These are phyloP conservation scores for Arthrobotrys pseudoclavata DNA, from an alignment of 2,329 filamentous ascomycete genomes.

Conservation along the genomic window DNA sequence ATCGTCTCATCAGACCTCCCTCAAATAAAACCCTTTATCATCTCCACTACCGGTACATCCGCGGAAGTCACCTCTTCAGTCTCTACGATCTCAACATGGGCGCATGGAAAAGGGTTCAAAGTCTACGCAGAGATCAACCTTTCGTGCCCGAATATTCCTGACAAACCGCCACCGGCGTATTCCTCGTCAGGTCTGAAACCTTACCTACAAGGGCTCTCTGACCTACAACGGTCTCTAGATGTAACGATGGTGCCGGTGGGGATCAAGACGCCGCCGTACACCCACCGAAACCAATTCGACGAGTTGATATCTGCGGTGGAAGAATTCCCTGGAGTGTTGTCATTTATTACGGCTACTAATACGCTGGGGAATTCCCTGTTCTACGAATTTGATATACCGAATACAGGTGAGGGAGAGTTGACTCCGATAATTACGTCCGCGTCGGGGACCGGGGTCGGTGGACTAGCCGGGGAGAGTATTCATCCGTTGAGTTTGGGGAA, in stretches of 20 bases:
- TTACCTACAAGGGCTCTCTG: conserved; percentile 72
- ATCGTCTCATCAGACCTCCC: conserved; percentile 65
- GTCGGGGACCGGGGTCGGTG: conserved; percentile 74
- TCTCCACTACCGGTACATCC: conserved; percentile 78
- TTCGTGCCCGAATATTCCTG: conserved; percentile 81
- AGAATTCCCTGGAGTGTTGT: conserved; percentile 65
- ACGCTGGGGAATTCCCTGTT: conserved; percentile 79
- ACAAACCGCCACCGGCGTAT: conserved; percentile 79
- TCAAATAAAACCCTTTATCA: conserved; percentile 73
- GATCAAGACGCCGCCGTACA: conserved; percentile 83
- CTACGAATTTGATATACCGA: conserved; percentile 64
- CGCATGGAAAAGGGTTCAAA: conserved; percentile 68
- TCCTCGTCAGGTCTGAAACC: conserved; percentile 69
- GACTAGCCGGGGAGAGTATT: conserved; percentile 78
- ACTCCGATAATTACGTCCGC: conserved; percentile 70
- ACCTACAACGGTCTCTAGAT: conserved; percentile 56
- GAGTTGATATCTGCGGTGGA: conserved; percentile 71
- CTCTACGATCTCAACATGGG: conserved; percentile 67
- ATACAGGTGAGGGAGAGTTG: conserved; percentile 35
- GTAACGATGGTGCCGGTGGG: conserved; percentile 70
- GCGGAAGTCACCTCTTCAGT: conserved; percentile 74
- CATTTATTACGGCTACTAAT: conserved; percentile 81
- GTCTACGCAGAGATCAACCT: conserved; percentile 83
- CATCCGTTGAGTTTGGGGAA: conserved; percentile 83
- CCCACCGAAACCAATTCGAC: conserved; percentile 76